Base-by-base conservation (phyloP, 176 grass and related monocot genomes). In the Chloris gayana region DNA sequence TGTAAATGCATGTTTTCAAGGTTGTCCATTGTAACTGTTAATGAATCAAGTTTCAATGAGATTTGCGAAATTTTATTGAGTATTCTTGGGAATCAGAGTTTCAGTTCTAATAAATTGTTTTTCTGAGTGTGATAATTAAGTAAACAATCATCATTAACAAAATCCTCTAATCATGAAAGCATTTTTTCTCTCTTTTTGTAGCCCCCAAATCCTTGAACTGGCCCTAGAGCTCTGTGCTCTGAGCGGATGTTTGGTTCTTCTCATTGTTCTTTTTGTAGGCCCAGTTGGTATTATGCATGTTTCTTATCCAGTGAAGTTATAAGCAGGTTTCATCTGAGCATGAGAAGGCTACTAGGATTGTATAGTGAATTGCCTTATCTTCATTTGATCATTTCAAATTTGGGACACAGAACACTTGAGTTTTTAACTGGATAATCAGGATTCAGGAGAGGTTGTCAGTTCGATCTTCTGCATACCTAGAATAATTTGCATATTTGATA, bases 391-490 rank as follows among this genome's bases (percentile, higher is more conserved):
- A 9, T 42, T 59, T 68, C 18, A 41, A 54, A 21, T 25, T 57
- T 64, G 21, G 4, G 21, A 37, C 11, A 46, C 30, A 7, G 19
- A 18, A 13, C 63, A 14, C 47, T 18, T 64, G 54, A 5, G 70
- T 51, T 10, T 15, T 32, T 85, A 39, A 67, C 3, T 27, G 60
- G 27, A 59, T 37, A 74, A 74, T 66, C 15, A 29, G 21, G 24
- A 74, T 67, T 66, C 15, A 29, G 21, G 24, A 85, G 29, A 0
- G 9, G 18, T 75, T 15, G 61, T 38, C 33, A 32, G 35, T 58
- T 29, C 72, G 46, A 5, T 72, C 58, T 83, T 35, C n/a, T 83
- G 46, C 25, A 25, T 83, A 78, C 21, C 64, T 65, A 71, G 27
- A 59, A 27, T 33, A 27, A 63, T 51, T 63, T 25, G 22, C 37